These are phyloP conservation scores for Cyclaneusma minus DNA, from an alignment of 2,329 filamentous ascomycete species.

Conservation along the genomic window DNA sequence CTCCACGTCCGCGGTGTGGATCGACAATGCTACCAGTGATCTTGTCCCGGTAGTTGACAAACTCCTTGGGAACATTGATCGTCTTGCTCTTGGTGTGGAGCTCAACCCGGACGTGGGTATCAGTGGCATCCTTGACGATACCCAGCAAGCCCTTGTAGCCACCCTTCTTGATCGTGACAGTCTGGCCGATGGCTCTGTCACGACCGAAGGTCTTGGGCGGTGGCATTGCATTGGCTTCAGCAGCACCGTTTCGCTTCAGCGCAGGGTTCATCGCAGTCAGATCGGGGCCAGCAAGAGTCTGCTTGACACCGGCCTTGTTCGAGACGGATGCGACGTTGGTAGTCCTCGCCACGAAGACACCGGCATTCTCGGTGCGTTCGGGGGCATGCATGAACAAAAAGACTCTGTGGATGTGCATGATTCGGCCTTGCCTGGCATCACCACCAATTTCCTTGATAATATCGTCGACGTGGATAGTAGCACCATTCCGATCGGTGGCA, in stretches of 20 bases:
- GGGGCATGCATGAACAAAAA: constrained; percentile 83
- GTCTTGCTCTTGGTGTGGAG: constrained; percentile 90
- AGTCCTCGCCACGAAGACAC: constrained; percentile 77
- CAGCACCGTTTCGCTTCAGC: constrained; percentile 49
- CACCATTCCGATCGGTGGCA: constrained; percentile 82
- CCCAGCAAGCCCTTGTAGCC: constrained; percentile 85
- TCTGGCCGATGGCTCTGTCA: constrained; percentile 79
- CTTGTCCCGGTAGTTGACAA: constrained; percentile 75
- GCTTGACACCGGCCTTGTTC: constrained; percentile 75
- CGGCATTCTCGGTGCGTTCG: constrained; percentile 68
- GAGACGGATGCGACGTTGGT: constrained; percentile 79
- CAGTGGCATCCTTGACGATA: constrained; percentile 90
- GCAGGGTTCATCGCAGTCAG: constrained; percentile 87
- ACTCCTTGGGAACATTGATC: constrained; percentile 67
- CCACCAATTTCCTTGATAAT: constrained; percentile 83
- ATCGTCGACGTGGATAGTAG: constrained; percentile 83
- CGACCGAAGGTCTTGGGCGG: constrained; percentile 64
- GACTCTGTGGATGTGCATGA: constrained; percentile 88
- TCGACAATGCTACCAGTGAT: constrained; percentile 67
- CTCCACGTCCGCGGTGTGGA: constrained; percentile 36
- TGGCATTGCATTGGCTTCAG: constrained; percentile 34
- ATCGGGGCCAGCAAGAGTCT: constrained; percentile 51
- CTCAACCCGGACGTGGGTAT: constrained; percentile 74
- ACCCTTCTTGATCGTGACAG: constrained; percentile 74
- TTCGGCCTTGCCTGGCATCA: constrained; percentile 72